Evolutionary conservation across 345 rosid species (phyloP), one percentile per base, ranked within the genome.

Genomic region (Dovyalis caffra): DNA sequence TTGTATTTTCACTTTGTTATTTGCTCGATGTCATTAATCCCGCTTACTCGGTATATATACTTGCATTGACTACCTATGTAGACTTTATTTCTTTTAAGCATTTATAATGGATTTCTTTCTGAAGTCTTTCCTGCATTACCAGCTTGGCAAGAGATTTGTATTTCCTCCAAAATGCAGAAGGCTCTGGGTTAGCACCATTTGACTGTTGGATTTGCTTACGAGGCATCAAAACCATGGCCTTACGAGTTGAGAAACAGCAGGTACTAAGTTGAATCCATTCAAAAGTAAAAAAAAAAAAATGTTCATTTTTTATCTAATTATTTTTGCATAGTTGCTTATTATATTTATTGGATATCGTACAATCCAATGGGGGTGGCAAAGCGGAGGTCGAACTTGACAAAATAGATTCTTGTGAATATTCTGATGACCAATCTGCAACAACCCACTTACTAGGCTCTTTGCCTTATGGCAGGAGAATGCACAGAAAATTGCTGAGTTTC

Each of bases 171-270:
- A 95, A 91, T 80, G 93, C 97, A 2, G 98, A 87, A 81, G 99
- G 99, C 79, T 86, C 98, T 76, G 99, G 97, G 49, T 83, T 95
- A 78, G 90, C 99, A 72, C 99, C 99, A 51, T 93, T 93, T 71
- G 99, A 95, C 77, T 93, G 99, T 74, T 95, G 99, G 99, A 76
- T 91, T 72, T 95, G 99, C 76, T 83, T 95, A 70, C 84, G 97
- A 71, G 99, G 98, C 64, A 85, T 93, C 76, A 95, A 93, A 84
- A 95, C 98, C 63, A 88, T 95, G 99, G 91, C 89, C 73, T 79
- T 95, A 74, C 98, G 97, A 66, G 85, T 93, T 45, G 97, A 95
- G 78, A 95, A 90, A 84, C 97, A 95, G 79, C 99, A 95, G 97
- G 99, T 95, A 62, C 62, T 64, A 34, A 51, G 63, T 81, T 16